Conservation (phyloP, 768 basidiomycete species). For the Austroboletus eburneus region DNA sequence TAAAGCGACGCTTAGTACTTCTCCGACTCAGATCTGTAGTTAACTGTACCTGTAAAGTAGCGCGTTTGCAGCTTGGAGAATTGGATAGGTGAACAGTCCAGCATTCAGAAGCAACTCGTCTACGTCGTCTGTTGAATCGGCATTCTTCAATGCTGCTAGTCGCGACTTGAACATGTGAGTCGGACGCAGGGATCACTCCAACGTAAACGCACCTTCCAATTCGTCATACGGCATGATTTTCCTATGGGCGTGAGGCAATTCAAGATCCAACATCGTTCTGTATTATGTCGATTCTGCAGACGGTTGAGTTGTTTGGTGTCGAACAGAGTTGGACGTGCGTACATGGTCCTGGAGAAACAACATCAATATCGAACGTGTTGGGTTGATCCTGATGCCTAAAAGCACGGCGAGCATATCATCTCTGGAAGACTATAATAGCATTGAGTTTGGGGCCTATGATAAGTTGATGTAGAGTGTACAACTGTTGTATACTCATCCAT, state of each 20-base stretch:
- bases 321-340: constrained; percentile 1
- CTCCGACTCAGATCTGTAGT: not conserved
- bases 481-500: no score
- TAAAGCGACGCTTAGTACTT: constrained; percentile 25
- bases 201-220: constrained; percentile 82
- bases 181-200: no score
- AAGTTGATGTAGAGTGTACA: no score
- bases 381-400: constrained; percentile 82
- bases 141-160: constrained; percentile 69
- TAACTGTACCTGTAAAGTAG: constrained; percentile 66
- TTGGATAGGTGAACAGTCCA: constrained; percentile 88
- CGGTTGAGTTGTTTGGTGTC: not conserved
- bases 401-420: constrained; percentile 78
- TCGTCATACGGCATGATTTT: constrained; percentile 41
- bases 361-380: constrained; percentile 59
- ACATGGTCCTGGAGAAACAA: constrained; percentile 92
- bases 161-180: constrained; percentile 49
- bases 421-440: constrained; percentile 40
- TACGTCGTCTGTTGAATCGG: constrained; percentile 68
- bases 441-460: constrained; percentile 83
- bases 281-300: constrained; percentile 39
- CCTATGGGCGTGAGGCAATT: no score
- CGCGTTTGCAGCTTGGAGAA: constrained; percentile 88
- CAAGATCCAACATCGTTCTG: no score
- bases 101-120: constrained; percentile 79